Base-by-base conservation (phyloP, 108 stramenopile species). In the Aurantiochytrium sp. region DNA sequence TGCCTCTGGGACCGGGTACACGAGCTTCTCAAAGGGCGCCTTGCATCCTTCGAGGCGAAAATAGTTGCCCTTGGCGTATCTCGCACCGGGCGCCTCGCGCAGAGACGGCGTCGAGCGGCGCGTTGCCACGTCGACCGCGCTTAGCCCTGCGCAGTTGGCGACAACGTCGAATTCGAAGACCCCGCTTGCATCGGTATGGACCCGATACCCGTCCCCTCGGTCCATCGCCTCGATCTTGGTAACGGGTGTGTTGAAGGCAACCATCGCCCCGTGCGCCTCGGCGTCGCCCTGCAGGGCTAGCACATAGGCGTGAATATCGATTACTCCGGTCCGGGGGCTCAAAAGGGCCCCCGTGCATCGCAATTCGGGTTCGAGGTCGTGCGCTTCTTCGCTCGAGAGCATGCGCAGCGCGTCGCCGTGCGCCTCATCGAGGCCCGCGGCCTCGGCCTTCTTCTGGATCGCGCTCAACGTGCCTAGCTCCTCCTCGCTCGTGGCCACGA, bases 51-150 rank as follows among this genome's bases (percentile, higher is more conserved):
- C 55, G 19, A 91, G 69, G 22, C 87, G 59, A 52, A 91, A 92
- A 88, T 92, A 92, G 55, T 89, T 90, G 15, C 92, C 92, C 48
- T 92, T 92, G 12, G 91, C 90, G 52, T 87, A 92, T 15, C 41
- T 34, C 42, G 86, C 85, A 45, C 45, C 6, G n/a, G 91, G 91
- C 21, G 52, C 37, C 5, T 4, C 21, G 17, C 22, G 0, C 4
- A 10, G 31, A 8, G 87, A 42, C 36, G n/a, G 39, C 0, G 52
- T 85, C 32, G n/a, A 10, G 17, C 89, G 54, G 27, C 36, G 22
- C 22, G 27, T 22, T 27, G 90, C 85, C 34, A 92, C 39, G 39
- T 32, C 68, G 4, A 52, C 52, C 21, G 91, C 90, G 37, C 86
- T 37, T 30, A 92, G 48, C 2, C 91, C 91, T 0, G 90, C 87